These are phyloP conservation scores for Xylaria longipes DNA, from an alignment of 495 filamentous ascomycete genomes.

Conservation along the genomic window DNA sequence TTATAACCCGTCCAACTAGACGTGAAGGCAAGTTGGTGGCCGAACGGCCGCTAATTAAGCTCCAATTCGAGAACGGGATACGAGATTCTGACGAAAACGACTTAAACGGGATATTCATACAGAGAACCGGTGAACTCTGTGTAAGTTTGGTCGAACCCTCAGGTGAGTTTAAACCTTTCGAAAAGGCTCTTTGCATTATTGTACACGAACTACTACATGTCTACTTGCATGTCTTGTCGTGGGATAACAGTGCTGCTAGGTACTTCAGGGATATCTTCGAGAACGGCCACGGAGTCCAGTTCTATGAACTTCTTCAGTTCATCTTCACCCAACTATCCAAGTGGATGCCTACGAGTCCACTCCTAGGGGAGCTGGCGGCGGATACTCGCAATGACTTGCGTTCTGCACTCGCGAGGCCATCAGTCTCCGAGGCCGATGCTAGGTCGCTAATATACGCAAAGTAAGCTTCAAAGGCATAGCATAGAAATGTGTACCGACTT, in stretches of 20 bases:
- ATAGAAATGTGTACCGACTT: background rate
- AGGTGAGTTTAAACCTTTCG: background rate
- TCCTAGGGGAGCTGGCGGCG: background rate
- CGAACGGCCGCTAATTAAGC: background rate
- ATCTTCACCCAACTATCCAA: background rate
- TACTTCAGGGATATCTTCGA: background rate
- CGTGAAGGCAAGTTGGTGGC: background rate
- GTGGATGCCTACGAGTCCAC: background rate
- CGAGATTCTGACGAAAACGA: background rate
- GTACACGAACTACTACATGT: background rate
- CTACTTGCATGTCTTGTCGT: background rate
- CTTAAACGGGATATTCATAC: background rate
- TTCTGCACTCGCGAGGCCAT: background rate
- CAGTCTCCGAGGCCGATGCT: background rate
- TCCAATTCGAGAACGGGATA: background rate
- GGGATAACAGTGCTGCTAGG: background rate
- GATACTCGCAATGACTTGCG: background rate
- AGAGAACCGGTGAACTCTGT: background rate
- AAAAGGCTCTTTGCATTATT: background rate
- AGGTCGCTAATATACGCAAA: background rate
- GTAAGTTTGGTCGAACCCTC: background rate
- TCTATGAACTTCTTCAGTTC: background rate
- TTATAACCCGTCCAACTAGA: background rate
- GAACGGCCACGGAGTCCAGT: background rate
- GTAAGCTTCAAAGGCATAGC: background rate